phyloP scores from a whole-genome alignment of 2,329 filamentous ascomycete genomes.

The Hawksworthiomyces lignivorus region DNA sequence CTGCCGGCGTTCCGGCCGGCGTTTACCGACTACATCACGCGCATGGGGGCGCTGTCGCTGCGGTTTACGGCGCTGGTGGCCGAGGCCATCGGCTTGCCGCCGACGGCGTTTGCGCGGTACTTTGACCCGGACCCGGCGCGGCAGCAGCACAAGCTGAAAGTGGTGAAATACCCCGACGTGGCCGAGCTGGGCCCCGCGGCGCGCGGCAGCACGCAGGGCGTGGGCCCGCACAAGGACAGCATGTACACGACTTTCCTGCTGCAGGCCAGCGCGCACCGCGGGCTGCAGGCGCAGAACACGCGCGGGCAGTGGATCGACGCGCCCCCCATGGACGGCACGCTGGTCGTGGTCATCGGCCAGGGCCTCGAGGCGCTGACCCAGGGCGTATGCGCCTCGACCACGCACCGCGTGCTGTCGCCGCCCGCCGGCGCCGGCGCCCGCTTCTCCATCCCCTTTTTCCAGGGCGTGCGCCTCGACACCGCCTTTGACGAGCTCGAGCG shows the following conservation, averaged over 20 bases:
- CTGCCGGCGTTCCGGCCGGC: conserved; percentile 61
- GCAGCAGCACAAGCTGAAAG: conserved; percentile 81
- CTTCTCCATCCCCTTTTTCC: conserved; percentile 81
- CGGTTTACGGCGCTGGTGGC: conserved; percentile 74
- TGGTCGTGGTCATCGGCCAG: conserved; percentile 83
- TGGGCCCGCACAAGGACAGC: conserved; percentile 77
- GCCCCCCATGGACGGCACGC: conserved; percentile 64
- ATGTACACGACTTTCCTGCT: conserved; percentile 78
- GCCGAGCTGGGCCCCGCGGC: conserved; percentile 44
- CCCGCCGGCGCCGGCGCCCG: conserved; percentile 60
- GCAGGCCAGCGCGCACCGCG: conserved; percentile 67
- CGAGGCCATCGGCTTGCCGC: conserved; percentile 68
- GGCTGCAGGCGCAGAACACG: conserved; percentile 77
- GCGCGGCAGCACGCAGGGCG: conserved; percentile 34
- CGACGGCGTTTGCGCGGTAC: conserved; percentile 66
- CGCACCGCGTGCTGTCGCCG: conserved; percentile 75
- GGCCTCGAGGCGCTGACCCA: conserved; percentile 78
- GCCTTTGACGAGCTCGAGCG: conserved; percentile 68
- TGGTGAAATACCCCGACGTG: conserved; percentile 76
- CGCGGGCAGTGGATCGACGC: conserved; percentile 75
- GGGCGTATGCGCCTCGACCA: conserved; percentile 75
- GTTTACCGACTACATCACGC: conserved; percentile 67
- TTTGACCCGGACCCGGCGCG: conserved; percentile 52
- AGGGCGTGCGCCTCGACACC: conserved; percentile 72
- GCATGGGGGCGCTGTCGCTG: conserved; percentile 65